Conservation (phyloP, 176 grass and related monocot species). For the Sorghum bicolor region Sorghum_bicolor_NCBIv3 NC_012872.2:72087501-72088000, state of each 20-base stretch:
- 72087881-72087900: conserved; percentile 59
- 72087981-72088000: background rate
- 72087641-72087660: background rate
- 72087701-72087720: conserved; percentile 39
- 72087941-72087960: conserved; percentile 9
- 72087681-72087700: background rate
- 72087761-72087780: conserved; percentile 33
- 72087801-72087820: conserved; percentile 18
- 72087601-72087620: background rate
- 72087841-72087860: conserved; percentile 3
- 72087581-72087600: conserved; percentile 1
- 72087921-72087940: conserved; percentile 45
- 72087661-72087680: conserved; percentile 11
- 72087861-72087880: conserved; percentile 49
- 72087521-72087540: background rate
- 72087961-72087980: background rate
- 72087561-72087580: conserved; percentile 2
- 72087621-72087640: conserved; percentile 5
- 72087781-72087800: conserved; percentile 21
- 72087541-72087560: conserved; percentile 1
- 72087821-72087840: conserved; percentile 12
- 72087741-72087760: background rate
- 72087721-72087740: background rate
- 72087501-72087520: background rate
- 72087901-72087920: conserved; percentile 30